Base-by-base conservation (phyloP, 1,284 basidiomycete genomes). In the Somion occarium region DNA sequence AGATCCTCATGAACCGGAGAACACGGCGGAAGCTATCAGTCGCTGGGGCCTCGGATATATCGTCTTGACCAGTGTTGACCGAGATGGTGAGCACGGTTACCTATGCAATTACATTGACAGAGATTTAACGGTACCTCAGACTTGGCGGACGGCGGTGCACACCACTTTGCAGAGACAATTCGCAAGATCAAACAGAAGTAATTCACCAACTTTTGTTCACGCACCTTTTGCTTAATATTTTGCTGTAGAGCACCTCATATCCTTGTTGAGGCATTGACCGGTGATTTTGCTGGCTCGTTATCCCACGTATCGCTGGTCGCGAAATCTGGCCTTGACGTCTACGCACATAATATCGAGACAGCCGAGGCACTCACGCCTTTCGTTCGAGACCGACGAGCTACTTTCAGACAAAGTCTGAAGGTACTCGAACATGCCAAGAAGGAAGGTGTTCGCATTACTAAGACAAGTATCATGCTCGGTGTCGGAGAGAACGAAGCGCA, bases 1-100 rank as follows among this genome's bases (percentile, higher is more conserved):
- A 25, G 96, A 99, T 65, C 86, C 91, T 0, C 93, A 98, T 65
- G 97, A 99, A 65, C 97, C 97, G 19, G 96, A 98, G 73, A 88
- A 98, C 68, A 99, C 96, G 1, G 96, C 97, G 0, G 96, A 99
- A 72, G 97, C 97, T 30, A 97, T 99, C 62, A 91, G 89, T 59
- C 85, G 96, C 49, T 99, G 97, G 97, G 96, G 96, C 2, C 72
- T 99, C 43, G 97, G 97, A 1, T 99, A 99, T 69, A 98, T 99
- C 55, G 97, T 99, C 2, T 72, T 99, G 53, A 99, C 97, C 0
- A 95, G 84, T 61, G 97, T 99, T 3, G 95, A 99, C 69, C 80
- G 97, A 57, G 97, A 99, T 72, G 95, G 93, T 93, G 61, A 51
- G 79, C 67, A 38, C 38, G 1, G 46, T 48, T 5, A 25, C 7